Evolutionary conservation across 2,329 filamentous ascomycete genomes (phyloP).

Genomic region (Botrytis cinerea): DNA sequence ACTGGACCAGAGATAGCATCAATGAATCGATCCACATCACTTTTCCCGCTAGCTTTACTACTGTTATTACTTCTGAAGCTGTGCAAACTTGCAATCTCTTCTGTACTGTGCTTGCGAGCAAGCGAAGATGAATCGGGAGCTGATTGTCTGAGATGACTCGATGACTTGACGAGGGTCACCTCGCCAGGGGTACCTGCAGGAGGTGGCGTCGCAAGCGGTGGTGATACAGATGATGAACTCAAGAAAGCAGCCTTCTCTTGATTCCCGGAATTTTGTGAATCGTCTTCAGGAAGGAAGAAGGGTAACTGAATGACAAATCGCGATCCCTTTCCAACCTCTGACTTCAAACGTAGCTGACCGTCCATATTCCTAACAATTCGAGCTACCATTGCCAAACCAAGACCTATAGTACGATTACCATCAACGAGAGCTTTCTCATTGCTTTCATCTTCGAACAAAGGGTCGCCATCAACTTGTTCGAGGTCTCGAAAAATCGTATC

Average conservation of each 20-base stretch:
- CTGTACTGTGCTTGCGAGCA: conserved; percentile 30
- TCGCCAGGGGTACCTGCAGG: conserved; percentile 50
- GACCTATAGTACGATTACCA: conserved; percentile 61
- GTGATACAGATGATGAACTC: not conserved
- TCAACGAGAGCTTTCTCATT: conserved; percentile 32
- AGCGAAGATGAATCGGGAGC: not conserved
- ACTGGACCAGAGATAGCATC: conserved; percentile 68
- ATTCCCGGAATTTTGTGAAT: conserved; percentile 23
- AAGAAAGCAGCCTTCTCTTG: not conserved
- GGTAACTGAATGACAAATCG: conserved; percentile 79
- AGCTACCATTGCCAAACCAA: conserved; percentile 86
- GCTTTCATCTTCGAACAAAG: conserved; percentile 36
- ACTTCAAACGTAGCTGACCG: conserved; percentile 81
- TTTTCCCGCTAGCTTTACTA: conserved; percentile 42
- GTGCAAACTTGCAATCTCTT: conserved; percentile 34
- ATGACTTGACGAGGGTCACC: conserved; percentile 61
- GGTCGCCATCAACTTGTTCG: conserved; percentile 57
- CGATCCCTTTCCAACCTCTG: conserved; percentile 78
- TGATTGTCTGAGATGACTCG: conserved; percentile 36
- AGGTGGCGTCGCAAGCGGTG: conserved; percentile 26
- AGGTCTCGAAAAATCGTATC: conserved; percentile 60
- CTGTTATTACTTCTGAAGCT: conserved; percentile 38
- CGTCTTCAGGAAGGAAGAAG: conserved; percentile 61
- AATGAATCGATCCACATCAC: conserved; percentile 70
- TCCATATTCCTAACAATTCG: conserved; percentile 88